These are phyloP conservation scores for Raphanus raphanistrum DNA, from an alignment of 345 rosid genomes.

Conservation along the genomic window DNA sequence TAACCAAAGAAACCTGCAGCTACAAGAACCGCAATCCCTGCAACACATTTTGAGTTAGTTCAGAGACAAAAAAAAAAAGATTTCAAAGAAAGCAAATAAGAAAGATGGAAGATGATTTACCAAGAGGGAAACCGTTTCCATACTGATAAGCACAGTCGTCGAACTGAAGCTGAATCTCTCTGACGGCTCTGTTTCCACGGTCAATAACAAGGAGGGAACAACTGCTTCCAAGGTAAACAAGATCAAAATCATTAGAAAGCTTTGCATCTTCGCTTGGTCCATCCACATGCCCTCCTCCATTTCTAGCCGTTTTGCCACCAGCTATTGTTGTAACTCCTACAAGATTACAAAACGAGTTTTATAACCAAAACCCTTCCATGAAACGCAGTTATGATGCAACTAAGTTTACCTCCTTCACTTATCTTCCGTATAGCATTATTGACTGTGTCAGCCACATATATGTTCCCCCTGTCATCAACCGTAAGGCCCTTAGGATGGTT, in stretches of 20 bases:
- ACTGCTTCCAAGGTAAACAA: conserved; percentile 94
- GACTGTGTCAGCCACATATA: conserved; percentile 83
- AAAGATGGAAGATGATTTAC: not conserved
- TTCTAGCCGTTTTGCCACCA: conserved; percentile 77
- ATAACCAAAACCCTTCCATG: not conserved
- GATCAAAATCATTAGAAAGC: conserved; percentile 91
- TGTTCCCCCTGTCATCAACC: conserved; percentile 90
- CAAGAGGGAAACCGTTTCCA: not conserved
- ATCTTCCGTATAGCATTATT: conserved; percentile 96
- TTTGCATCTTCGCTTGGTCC: conserved; percentile 99
- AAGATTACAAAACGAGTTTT: not conserved
- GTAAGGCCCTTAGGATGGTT: conserved; percentile 92
- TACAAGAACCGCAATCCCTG: conserved; percentile 84
- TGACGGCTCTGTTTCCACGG: conserved; percentile 75
- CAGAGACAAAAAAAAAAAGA: not conserved
- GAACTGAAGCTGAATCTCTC: not conserved
- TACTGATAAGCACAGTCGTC: not conserved
- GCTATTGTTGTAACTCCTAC: conserved; percentile 95
- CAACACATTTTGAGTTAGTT: not conserved
- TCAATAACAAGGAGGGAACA: conserved; percentile 94
- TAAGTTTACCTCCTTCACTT: conserved; percentile 71
- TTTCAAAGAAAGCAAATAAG: not conserved
- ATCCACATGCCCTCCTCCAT: conserved; percentile 97
- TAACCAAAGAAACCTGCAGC: conserved; percentile 96
- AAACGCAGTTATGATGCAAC: not conserved